Conservation (phyloP, 2,329 filamentous ascomycete species). For the Exophiala aquamarina region DNA sequence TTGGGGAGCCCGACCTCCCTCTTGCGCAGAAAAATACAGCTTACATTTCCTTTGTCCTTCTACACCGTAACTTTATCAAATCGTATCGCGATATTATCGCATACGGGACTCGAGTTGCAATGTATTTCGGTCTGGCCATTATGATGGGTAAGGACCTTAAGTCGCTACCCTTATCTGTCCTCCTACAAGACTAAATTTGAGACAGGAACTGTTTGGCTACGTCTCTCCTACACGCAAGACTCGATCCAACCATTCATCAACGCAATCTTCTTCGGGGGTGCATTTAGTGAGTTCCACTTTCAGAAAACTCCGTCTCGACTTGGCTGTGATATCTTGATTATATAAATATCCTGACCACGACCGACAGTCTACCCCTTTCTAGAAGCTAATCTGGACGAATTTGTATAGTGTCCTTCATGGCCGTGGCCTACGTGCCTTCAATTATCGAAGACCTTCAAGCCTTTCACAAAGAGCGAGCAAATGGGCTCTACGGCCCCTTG, state of each 20-base stretch:
- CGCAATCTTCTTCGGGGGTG: conserved; percentile 73
- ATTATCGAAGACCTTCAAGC: conserved; percentile 76
- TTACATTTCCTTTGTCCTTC: conserved; percentile 61
- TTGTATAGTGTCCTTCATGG: conserved; percentile 70
- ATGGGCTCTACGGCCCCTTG: conserved; percentile 75
- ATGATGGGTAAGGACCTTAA: conserved; percentile 14
- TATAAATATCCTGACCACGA: no score
- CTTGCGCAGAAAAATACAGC: background rate
- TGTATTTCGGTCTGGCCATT: conserved; percentile 65
- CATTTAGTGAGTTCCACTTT: no score
- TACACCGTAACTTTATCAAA: conserved; percentile 80
- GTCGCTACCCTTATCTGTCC: conserved; percentile 1
- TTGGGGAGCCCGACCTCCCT: conserved; percentile 2
- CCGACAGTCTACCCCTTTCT: background rate
- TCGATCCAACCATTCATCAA: conserved; percentile 82
- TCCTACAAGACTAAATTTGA: conserved; percentile 54
- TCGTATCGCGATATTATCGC: conserved; percentile 80
- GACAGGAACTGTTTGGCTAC: conserved; percentile 75
- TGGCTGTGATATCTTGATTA: no score
- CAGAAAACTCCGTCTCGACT: no score
- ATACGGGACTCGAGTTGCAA: conserved; percentile 77
- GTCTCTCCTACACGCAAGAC: conserved; percentile 65
- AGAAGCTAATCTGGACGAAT: background rate
- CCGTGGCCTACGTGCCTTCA: conserved; percentile 79
- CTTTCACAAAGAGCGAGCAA: conserved; percentile 75